Conservation (phyloP, 805 yeast genomes). For the Lipomyces yamanashiensis region DNA sequence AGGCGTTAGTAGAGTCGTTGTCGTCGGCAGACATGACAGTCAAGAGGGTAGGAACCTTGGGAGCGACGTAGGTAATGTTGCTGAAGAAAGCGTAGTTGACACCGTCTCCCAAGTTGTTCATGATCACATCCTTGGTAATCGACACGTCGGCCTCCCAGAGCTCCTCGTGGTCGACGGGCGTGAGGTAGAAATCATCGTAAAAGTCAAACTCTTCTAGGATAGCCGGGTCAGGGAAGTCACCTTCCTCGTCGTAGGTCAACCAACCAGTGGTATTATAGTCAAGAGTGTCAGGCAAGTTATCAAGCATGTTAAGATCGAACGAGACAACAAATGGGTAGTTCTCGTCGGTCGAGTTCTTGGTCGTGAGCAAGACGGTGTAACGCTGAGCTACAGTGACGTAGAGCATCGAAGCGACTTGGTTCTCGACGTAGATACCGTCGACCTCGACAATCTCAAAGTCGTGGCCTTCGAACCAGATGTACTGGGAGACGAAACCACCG, state of each 20-base stretch:
- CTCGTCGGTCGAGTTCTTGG: constrained; percentile 62
- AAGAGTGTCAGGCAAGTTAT: constrained; percentile 68
- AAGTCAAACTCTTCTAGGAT: constrained; percentile 51
- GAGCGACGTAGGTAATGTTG: constrained; percentile 73
- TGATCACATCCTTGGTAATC: constrained; percentile 69
- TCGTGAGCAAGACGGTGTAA: constrained; percentile 75
- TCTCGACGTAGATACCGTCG: constrained; percentile 87
- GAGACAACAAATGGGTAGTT: constrained; percentile 84
- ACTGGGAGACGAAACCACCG: constrained; percentile 92
- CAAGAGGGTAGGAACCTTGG: constrained; percentile 83
- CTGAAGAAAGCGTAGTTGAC: constrained; percentile 96
- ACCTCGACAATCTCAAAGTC: constrained; percentile 83
- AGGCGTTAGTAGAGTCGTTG: constrained; percentile 54
- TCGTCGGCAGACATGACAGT: constrained; percentile 63
- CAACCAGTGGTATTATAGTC: constrained; percentile 74
- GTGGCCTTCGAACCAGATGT: constrained; percentile 87
- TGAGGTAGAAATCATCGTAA: constrained; percentile 78
- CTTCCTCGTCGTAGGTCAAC: constrained; percentile 60
- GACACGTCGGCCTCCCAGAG: constrained; percentile 69
- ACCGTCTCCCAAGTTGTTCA: constrained; percentile 88
- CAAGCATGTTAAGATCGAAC: constrained; percentile 84
- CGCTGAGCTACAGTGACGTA: constrained; percentile 93
- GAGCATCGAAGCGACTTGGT: constrained; percentile 67
- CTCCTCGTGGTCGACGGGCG: constrained; percentile 63
- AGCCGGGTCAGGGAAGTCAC: constrained; percentile 51